Conservation (phyloP, 1,284 basidiomycete species). For the Dichomitus squalens region DNA sequence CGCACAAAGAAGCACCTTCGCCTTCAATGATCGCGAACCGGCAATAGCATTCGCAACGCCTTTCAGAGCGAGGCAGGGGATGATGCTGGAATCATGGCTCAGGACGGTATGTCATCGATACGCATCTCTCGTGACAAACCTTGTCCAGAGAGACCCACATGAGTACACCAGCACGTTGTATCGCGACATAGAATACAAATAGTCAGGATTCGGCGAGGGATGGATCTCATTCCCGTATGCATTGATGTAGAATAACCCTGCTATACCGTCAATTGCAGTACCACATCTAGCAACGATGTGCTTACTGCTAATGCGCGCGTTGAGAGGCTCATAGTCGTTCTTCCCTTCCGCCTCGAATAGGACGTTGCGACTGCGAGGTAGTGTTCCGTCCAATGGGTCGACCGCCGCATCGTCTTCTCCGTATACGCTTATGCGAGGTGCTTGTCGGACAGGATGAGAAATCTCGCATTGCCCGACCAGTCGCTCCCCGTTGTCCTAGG, state of each 20-base stretch:
- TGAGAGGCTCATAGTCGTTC: conserved; percentile 59
- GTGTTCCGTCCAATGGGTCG: conserved; percentile 54
- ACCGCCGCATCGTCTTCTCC: conserved; percentile 27
- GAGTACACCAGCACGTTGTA: conserved; percentile 85
- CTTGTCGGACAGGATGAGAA: conserved; percentile 77
- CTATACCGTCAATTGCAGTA: neutral
- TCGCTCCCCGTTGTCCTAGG: conserved; percentile 69
- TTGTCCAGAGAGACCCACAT: conserved; percentile 93
- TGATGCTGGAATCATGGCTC: conserved; percentile 51
- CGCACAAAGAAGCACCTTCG: conserved; percentile 85
- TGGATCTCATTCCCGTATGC: conserved; percentile 90
- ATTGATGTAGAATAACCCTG: conserved; percentile 92
- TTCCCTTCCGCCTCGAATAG: conserved; percentile 64
- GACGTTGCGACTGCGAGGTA: conserved; percentile 57
- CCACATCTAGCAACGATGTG: conserved; percentile 5
- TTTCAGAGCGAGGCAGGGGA: conserved; percentile 88
- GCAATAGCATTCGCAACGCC: conserved; percentile 85
- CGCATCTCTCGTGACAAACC: conserved; percentile 41
- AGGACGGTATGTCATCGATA: too few relatives aligned
- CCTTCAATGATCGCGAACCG: conserved; percentile 67
- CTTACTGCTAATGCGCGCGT: conserved; percentile 69
- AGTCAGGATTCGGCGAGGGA: conserved; percentile 85
- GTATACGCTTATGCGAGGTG: conserved; percentile 35
- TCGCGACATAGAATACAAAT: conserved; percentile 65
- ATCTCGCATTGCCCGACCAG: conserved; percentile 97